phyloP scores from a whole-genome alignment of 2,329 filamentous ascomycete genomes.

The Ceratocystis lukuohia region DNA sequence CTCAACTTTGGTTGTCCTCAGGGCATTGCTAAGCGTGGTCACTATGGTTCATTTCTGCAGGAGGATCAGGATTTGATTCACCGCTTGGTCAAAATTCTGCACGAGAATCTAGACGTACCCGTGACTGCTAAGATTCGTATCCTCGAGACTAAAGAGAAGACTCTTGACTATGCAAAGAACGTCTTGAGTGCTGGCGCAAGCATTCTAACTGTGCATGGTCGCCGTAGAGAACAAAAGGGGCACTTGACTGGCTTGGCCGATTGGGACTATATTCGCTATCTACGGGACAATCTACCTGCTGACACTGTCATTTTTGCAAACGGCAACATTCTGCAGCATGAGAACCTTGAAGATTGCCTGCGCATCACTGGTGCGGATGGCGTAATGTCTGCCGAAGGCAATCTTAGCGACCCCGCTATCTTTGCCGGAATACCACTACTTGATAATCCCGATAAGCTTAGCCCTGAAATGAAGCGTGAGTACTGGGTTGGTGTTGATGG shows the following conservation, averaged over 20 bases:
- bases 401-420: conserved; percentile 79
- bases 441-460: conserved; percentile 30
- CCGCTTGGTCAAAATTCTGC: conserved; percentile 68
- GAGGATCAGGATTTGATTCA: conserved; percentile 79
- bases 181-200: conserved; percentile 80
- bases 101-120: conserved; percentile 63
- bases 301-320: conserved; percentile 96
- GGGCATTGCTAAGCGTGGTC: conserved; percentile 79
- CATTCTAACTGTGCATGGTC: conserved; percentile 84
- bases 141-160: conserved; percentile 73
- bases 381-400: conserved; percentile 93
- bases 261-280: conserved; percentile 70
- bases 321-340: conserved; percentile 75
- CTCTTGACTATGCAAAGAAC: conserved; percentile 76
- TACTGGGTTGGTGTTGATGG: conserved; percentile 77
- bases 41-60: conserved; percentile 89
- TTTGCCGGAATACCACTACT: conserved; percentile 36
- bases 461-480: conserved; percentile 54
- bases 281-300: conserved; percentile 67
- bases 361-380: conserved; percentile 77
- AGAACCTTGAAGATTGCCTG: conserved; percentile 65
- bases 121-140: conserved; percentile 93
- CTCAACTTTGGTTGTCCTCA: conserved; percentile 93
- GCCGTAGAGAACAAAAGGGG: conserved; percentile 82
- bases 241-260: conserved; percentile 89